phyloP scores from a whole-genome alignment of 495 filamentous ascomycete genomes.

The Podospora pseudopauciseta region DNA sequence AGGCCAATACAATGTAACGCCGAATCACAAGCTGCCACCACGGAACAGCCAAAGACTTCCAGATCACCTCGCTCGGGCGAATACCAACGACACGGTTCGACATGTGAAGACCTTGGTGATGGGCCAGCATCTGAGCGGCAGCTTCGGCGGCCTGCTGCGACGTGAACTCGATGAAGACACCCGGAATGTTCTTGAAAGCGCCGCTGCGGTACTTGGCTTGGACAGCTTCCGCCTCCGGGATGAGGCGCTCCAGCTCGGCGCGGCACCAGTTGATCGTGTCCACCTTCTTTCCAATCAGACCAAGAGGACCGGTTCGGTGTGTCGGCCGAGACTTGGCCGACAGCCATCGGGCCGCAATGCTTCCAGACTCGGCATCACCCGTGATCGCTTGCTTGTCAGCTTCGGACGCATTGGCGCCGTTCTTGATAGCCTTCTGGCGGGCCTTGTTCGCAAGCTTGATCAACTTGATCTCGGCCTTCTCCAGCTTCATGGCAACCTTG shows the following conservation, averaged over 20 bases:
- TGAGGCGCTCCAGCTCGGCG: slow-evolving; percentile 72
- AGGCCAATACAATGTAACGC: slow-evolving; percentile 61
- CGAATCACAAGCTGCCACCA: slow-evolving; percentile 85
- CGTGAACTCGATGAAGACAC: slow-evolving; percentile 87
- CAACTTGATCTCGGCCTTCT: slow-evolving; percentile 84
- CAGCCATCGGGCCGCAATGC: slow-evolving; percentile 75
- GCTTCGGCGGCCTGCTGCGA: slow-evolving; percentile 77
- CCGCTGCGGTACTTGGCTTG: slow-evolving; percentile 72
- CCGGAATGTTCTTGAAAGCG: slow-evolving; percentile 61
- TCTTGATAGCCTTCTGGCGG: slow-evolving; percentile 72
- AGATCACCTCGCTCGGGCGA: slow-evolving; percentile 81
- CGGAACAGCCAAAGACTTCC: slow-evolving; percentile 78
- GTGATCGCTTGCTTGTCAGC: slow-evolving; percentile 47
- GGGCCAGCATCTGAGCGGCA: slow-evolving; percentile 80
- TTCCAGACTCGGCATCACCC: slow-evolving; percentile 63
- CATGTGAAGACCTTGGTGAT: slow-evolving; percentile 91
- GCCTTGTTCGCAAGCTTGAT: slow-evolving; percentile 76
- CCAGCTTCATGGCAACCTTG: slow-evolving; percentile 76
- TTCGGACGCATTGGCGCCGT: slow-evolving; percentile 48
- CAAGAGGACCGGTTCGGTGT: slow-evolving; percentile 71
- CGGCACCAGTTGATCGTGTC: slow-evolving; percentile 94
- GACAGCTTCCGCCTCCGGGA: slow-evolving; percentile 71
- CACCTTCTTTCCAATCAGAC: slow-evolving; percentile 84
- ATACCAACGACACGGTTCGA: slow-evolving; percentile 85
- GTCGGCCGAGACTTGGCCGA: slow-evolving; percentile 78